Conservation (phyloP, 352 stramenopile species). For the Globisporangium carolinianum region DNA sequence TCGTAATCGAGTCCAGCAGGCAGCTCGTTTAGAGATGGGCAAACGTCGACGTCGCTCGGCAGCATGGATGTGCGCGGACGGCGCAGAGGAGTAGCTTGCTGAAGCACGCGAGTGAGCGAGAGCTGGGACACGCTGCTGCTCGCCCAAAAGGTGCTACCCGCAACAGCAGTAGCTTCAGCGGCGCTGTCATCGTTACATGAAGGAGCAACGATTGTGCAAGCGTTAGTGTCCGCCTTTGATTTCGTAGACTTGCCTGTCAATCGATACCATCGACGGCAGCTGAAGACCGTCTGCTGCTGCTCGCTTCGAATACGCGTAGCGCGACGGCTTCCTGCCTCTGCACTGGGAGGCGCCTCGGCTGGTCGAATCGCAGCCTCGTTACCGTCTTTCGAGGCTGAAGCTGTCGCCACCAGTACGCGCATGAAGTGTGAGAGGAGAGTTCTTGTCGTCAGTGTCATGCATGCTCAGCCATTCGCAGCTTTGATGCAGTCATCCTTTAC, state of each 20-base stretch:
- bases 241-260: constrained; percentile 12
- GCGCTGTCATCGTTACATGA: no score
- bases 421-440: neutral
- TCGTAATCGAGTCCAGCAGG: constrained; percentile 10
- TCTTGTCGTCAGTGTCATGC: neutral
- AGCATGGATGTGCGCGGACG: neutral
- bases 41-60: no score
- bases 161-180: no score
- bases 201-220: no score
- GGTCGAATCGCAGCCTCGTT: neutral
- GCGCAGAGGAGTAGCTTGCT: neutral
- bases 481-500: no score
- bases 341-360: neutral
- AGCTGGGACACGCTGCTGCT: neutral
- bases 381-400: neutral
- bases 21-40: neutral
- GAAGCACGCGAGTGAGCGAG: neutral
- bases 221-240: no score
- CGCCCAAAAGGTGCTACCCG: no score
- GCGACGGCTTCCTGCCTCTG: no score
- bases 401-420: neutral
- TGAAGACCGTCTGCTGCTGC: constrained; percentile 6
- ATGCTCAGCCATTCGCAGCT: no score
- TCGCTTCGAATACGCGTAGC: neutral
- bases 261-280: constrained; percentile 14